Conservation (phyloP, 148 eudicot species). For the Oxyria digyna region DNA sequence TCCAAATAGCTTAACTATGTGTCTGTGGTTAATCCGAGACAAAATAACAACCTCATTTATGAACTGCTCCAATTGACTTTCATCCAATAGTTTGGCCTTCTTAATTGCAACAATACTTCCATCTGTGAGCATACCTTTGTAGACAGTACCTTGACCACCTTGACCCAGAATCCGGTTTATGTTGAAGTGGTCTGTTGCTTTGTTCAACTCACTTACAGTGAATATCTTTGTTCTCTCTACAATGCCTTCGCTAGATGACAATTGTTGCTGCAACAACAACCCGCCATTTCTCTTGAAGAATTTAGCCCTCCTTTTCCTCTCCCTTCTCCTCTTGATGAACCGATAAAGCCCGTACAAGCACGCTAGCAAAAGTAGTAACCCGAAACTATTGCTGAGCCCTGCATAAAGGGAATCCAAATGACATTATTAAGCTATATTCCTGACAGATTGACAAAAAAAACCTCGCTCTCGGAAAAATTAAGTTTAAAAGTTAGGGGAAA, state of each 20-base stretch:
- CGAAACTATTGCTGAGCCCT: neutral
- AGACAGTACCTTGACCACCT: neutral
- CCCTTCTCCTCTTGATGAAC: neutral
- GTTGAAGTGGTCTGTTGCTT: neutral
- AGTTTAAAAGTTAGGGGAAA: neutral
- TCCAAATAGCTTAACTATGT: neutral
- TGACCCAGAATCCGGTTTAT: neutral
- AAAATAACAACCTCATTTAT: neutral
- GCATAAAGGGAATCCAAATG: neutral
- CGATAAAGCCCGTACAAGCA: neutral
- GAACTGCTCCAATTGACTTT: neutral
- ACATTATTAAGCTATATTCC: too few relatives aligned
- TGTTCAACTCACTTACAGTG: neutral
- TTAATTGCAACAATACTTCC: neutral
- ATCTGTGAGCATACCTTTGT: neutral
- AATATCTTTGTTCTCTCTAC: conserved; percentile 1
- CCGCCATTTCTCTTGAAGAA: conserved; percentile 1
- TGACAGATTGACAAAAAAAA: too few relatives aligned
- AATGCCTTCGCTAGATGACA: neutral
- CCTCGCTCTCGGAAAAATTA: too few relatives aligned
- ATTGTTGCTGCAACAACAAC: neutral
- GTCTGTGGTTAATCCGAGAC: neutral
- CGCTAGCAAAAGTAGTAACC: neutral
- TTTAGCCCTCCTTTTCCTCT: neutral
- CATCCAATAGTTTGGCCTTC: neutral